These are phyloP conservation scores for Rhodamnia argentea DNA, from an alignment of 345 rosid species.

Conservation along the genomic window DNA sequence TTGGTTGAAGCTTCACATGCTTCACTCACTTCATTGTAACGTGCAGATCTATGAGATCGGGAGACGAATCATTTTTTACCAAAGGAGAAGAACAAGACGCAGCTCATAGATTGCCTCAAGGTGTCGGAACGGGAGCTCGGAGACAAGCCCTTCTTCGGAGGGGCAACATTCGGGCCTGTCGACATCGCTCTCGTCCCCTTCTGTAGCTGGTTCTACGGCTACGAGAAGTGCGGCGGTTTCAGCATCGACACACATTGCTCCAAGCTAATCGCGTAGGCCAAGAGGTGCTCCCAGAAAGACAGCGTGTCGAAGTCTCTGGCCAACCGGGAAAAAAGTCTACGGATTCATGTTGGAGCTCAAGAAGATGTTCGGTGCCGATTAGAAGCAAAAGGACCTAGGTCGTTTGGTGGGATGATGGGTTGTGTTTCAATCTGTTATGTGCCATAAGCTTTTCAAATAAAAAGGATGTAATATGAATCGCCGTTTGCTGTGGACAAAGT, in stretches of 20 bases:
- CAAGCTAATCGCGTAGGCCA: slow-evolving; percentile 7
- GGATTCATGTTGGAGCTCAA: not conserved
- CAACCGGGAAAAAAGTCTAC: slow-evolving; percentile 7
- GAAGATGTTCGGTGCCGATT: not conserved
- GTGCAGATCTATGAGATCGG: slow-evolving; percentile 6
- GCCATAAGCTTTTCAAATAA: not conserved
- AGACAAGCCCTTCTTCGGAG: slow-evolving; percentile 19
- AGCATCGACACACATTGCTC: slow-evolving; percentile 10
- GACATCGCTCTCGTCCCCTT: slow-evolving; percentile 9
- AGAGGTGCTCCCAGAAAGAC: slow-evolving; percentile 19
- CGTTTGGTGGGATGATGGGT: not conserved
- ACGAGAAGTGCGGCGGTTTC: slow-evolving; percentile 11
- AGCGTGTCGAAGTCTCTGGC: slow-evolving; percentile 13
- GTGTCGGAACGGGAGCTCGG: slow-evolving; percentile 14
- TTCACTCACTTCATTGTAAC: not conserved
- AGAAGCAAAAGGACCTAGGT: not conserved
- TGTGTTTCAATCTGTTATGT: not conserved
- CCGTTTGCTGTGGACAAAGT: not conserved
- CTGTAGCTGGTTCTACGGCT: slow-evolving; percentile 8
- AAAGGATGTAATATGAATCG: not conserved
- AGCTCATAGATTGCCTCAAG: slow-evolving; percentile 17
- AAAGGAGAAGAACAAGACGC: slow-evolving; percentile 10
- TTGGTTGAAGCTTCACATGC: not conserved
- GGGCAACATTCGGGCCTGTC: slow-evolving; percentile 12
- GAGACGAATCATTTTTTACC: not conserved